phyloP scores from a whole-genome alignment of 2,329 filamentous ascomycete species.

The Scytalidium lignicola region DNA sequence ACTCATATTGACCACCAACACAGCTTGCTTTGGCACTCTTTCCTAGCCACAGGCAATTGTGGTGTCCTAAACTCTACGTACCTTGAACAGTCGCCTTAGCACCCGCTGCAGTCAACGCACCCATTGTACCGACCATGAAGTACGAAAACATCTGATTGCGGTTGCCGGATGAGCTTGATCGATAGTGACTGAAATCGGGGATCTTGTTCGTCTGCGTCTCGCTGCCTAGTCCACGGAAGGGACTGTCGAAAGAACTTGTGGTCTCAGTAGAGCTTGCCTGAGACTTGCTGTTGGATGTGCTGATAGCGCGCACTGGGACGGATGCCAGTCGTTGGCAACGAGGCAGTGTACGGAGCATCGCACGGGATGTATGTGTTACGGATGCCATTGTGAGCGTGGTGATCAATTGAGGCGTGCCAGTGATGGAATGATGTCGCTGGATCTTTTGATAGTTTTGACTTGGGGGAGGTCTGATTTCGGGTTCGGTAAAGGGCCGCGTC shows the following conservation, averaged over 20 bases:
- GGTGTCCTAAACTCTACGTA: constrained; percentile 46
- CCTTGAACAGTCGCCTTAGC: constrained; percentile 98
- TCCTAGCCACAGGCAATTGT: background rate
- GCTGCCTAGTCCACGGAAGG: constrained; percentile 49
- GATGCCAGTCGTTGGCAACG: constrained; percentile 21
- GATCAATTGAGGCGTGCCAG: constrained; percentile 11
- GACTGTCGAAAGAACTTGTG: constrained; percentile 50
- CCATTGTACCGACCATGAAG: constrained; percentile 97
- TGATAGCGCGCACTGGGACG: constrained; percentile 47
- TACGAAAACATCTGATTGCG: constrained; percentile 89
- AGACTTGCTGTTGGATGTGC: constrained; percentile 33
- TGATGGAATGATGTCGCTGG: constrained; percentile 1
- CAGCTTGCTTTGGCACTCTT: background rate
- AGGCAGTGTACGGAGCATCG: constrained; percentile 57
- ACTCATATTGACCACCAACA: constrained; percentile 2
- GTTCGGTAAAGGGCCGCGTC: background rate
- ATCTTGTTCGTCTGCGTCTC: constrained; percentile 60
- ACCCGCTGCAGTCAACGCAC: constrained; percentile 83
- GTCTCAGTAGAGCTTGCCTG: constrained; percentile 14
- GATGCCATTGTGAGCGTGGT: constrained; percentile 53
- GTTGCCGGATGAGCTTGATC: constrained; percentile 60
- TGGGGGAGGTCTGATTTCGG: background rate
- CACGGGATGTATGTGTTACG: constrained; percentile 63
- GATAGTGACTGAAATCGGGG: constrained; percentile 86
- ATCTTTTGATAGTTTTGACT: background rate